These are phyloP conservation scores for Elsinoe fawcettii DNA, from an alignment of 2,329 filamentous ascomycete genomes.

Conservation along the genomic window DNA sequence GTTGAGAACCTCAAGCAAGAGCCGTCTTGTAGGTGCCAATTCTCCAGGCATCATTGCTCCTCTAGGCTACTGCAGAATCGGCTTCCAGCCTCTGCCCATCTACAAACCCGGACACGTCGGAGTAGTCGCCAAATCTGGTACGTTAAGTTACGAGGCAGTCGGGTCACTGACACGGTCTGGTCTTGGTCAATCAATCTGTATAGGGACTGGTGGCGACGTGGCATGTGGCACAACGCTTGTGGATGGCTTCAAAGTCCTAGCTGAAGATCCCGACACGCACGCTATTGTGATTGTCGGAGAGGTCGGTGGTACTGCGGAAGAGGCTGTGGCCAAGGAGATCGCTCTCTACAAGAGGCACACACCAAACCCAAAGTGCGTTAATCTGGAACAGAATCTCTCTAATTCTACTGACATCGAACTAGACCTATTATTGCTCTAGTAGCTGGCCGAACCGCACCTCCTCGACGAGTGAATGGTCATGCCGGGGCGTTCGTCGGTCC, in stretches of 20 bases:
- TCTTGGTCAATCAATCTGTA: constrained; percentile 66
- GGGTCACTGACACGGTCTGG: constrained; percentile 66
- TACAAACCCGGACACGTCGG: constrained; percentile 63
- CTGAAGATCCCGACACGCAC: constrained; percentile 59
- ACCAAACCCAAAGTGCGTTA: constrained; percentile 53
- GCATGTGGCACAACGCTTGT: constrained; percentile 66
- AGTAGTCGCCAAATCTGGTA: constrained; percentile 74
- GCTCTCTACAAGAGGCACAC: constrained; percentile 53
- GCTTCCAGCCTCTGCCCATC: constrained; percentile 68
- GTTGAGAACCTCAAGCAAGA: constrained; percentile 31
- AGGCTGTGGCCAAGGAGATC: constrained; percentile 68
- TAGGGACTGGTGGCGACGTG: constrained; percentile 71
- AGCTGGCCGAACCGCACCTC: constrained; percentile 56
- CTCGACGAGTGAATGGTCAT: constrained; percentile 67
- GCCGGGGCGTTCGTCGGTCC: constrained; percentile 64
- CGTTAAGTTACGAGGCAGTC: constrained; percentile 71
- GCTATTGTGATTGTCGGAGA: constrained; percentile 67
- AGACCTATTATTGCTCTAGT: constrained; percentile 67
- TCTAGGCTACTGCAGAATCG: constrained; percentile 57
- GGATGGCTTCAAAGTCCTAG: constrained; percentile 60
- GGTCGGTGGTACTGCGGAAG: constrained; percentile 60
- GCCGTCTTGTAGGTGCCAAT: constrained; percentile 70
- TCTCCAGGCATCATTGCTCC: constrained; percentile 73
- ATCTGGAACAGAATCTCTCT: background rate
- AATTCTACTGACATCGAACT: constrained; percentile 11